Percentiles rank a stretch among this genome's conserved stretches.
Evolutionary conservation across 176 grass and related monocot genomes (phyloP).

Genomic region (Hsuehochloa calcarea): DNA sequence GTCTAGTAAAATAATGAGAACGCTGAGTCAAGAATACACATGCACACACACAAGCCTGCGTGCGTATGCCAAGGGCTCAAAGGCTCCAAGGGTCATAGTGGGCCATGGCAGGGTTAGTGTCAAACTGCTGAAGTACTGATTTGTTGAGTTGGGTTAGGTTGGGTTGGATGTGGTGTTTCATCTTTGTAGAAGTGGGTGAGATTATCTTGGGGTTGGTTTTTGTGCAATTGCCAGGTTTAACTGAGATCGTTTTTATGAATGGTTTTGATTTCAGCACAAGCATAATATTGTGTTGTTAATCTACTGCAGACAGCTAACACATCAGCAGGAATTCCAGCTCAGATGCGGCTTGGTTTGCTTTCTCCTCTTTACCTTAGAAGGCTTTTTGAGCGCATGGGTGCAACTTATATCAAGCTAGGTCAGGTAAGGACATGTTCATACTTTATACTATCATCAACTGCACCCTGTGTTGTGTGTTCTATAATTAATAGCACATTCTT

Average conservation of each 20-base stretch:
- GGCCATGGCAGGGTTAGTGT: not conserved
- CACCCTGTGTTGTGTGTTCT: not conserved
- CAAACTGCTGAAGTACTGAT: not conserved
- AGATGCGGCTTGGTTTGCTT: slow-evolving; percentile 76
- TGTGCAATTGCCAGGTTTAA: not conserved
- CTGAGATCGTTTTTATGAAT: not conserved
- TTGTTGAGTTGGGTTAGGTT: not conserved
- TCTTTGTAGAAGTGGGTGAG: not conserved
- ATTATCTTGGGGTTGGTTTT: not conserved
- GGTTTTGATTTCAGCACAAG: not conserved
- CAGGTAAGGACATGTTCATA: slow-evolving; percentile 54
- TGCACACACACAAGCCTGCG: not conserved
- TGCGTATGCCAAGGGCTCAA: not conserved
- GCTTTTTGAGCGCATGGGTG: slow-evolving; percentile 92
- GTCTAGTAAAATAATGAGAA: not conserved
- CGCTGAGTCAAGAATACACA: not conserved
- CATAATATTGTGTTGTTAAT: slow-evolving; percentile 24
- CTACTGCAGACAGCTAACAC: slow-evolving; percentile 61
- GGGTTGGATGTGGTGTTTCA: not conserved
- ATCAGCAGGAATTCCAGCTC: slow-evolving; percentile 53
- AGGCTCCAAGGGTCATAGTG: not conserved
- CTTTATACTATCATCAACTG: not conserved
- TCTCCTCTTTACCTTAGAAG: slow-evolving; percentile 82
- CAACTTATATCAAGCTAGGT: slow-evolving; percentile 97
- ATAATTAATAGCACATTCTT: not conserved